Evolutionary conservation across 495 filamentous ascomycete genomes (phyloP), one percentile per base, ranked within the genome.

Genomic region (Echria macrotheca): DNA sequence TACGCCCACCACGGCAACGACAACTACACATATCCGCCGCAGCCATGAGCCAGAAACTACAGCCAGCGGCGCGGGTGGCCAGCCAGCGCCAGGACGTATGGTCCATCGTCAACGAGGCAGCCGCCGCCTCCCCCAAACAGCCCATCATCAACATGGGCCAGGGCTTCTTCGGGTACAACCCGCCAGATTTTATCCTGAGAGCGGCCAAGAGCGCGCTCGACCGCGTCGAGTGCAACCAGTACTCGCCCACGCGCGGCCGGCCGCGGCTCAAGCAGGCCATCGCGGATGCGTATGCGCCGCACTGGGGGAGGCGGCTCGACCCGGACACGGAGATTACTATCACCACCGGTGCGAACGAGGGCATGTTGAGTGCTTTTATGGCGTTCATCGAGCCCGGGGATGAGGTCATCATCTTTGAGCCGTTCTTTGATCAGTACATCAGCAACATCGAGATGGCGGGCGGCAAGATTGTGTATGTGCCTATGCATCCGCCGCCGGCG

Each of bases 341-440:
- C 63, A 96, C 94, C 12, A 96, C 91, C 0, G 93, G 93, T 18
- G 93, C 93, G 31, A 98, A 98, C 61, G 93, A 98, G 69, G 93
- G 81, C 26, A 96, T 95, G 86, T 77, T 98, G 31, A 88, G 85
- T 57, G 93, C 93, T 1, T 96, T 98, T 63, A 96, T 98, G 93
- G 93, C 76, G 5, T 97, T 98, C 56, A 83, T 98, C 49, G 93
- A 98, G 68, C 77, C 77, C 0, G 93, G 87, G 4, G 93, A 98
- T 58, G 93, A 98, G 66, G 94, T 96, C 42, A 95, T 98, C 33
- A 80, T 98, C 44, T 95, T 98, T 69, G 93, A 98, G 73, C 93
- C 93, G 5, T 98, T 96, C 72, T 98, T 96, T 61, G 93, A 98
- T 69, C 93, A 98, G 82, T 91, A 96, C 65, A 93, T 97, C 52